phyloP scores from a whole-genome alignment of 1,284 basidiomycete genomes.

The Mrakiaceae sp. region DNA sequence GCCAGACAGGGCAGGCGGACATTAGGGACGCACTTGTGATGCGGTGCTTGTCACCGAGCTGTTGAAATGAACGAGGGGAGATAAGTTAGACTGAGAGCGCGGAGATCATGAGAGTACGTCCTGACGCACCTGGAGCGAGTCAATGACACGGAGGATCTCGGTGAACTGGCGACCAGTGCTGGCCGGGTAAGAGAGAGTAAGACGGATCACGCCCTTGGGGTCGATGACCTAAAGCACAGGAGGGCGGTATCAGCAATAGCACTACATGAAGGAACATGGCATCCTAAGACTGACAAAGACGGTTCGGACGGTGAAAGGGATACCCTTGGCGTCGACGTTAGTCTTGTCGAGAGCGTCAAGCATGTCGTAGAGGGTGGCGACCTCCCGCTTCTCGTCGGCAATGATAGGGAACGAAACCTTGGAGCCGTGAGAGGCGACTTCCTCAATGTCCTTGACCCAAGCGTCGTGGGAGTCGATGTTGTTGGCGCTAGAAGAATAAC shows the following conservation, averaged over 20 bases:
- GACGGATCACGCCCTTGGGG: conserved; percentile 79
- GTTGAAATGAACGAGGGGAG: too few species aligned
- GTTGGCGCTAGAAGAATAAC: conserved; percentile 47
- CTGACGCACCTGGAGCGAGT: conserved; percentile 56
- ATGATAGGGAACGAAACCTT: conserved; percentile 89
- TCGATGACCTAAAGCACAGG: conserved; percentile 59
- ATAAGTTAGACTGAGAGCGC: too few species aligned
- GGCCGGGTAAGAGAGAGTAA: conserved; percentile 83
- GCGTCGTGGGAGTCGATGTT: conserved; percentile 68
- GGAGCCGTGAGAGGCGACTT: conserved; percentile 36
- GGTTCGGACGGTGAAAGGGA: conserved; percentile 48
- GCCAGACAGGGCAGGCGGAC: conserved; percentile 15
- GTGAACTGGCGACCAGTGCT: conserved; percentile 48
- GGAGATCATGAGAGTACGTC: too few species aligned
- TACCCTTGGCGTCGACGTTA: conserved; percentile 84
- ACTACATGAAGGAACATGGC: neutral
- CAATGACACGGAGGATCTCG: conserved; percentile 71
- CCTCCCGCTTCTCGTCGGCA: conserved; percentile 76
- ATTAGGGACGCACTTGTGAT: conserved; percentile 39
- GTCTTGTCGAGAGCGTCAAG: conserved; percentile 66
- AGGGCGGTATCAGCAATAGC: conserved; percentile 8
- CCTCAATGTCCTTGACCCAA: conserved; percentile 90
- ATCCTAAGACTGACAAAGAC: neutral
- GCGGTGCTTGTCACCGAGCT: conserved; percentile 73
- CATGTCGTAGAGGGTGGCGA: conserved; percentile 65